Evolutionary conservation across 768 basidiomycete genomes (phyloP), one percentile per base, ranked within the genome.

Genomic region (Sarcodon aspratus): DNA sequence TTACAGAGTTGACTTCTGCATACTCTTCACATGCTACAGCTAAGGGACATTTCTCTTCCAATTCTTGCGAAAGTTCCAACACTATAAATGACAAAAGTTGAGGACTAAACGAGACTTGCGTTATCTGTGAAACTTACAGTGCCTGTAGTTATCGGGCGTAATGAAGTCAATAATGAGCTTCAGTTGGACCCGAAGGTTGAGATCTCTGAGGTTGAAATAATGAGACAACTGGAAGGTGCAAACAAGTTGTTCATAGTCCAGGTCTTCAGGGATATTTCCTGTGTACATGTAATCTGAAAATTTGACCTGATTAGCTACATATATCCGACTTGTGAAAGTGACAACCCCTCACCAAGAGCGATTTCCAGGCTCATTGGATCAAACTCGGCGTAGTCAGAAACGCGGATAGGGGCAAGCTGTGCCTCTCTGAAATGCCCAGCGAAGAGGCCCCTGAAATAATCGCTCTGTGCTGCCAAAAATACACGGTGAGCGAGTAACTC

Each of bases 401-500:
- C 49, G 0, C 55, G 58, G 34, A 57, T 40, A 1, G 32, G 38
- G n/a, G 51, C 42, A 9, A 52, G 45, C 4, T 43, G 50, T 33
- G 50, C 49, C 48, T 65, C 67, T 21, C 44, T 37, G 44, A 60
- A 63, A 6, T 47, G 53, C 17, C 54, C 62, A 11, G 54, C 59
- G 49, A 71, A 67, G 13, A 54, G 46, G 44, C 61, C 53, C 12
- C 52, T 47, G 52, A 72, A 69, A 50, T 65, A 56, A 11, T 59
- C 54, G 52, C 62, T 64, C 48, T 52, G 48, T 33, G 57, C 66
- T 12, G 65, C 63, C 33, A 75, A 55, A 49, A 70, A 69, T 3
- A 60, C 50, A 5, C 69, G 66, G 53, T 74, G 74, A 1, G 68
- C 72, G 4, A 58, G 57, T n/a, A 71, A 57, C 4, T 48, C 54